phyloP scores from a whole-genome alignment of 805 yeast species.

The Zygosaccharomyces bailii region DNA sequence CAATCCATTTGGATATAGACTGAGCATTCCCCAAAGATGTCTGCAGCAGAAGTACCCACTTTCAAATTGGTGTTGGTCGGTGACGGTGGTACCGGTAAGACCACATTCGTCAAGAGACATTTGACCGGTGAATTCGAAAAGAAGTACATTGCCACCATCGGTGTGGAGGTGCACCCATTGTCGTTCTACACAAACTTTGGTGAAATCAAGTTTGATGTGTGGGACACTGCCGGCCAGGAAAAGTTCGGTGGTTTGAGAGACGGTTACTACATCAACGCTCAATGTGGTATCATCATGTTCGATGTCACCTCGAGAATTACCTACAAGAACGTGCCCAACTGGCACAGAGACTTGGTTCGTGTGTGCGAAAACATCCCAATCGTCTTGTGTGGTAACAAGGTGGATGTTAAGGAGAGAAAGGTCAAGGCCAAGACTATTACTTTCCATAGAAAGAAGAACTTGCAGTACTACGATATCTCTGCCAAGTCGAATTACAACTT shows the following conservation, averaged over 20 bases:
- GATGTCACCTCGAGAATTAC: slow-evolving; percentile 99
- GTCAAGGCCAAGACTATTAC: slow-evolving; percentile 99
- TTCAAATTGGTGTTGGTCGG: slow-evolving; percentile 98
- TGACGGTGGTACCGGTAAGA: slow-evolving; percentile 99
- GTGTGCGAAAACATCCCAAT: slow-evolving; percentile 99
- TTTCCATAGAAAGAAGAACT: slow-evolving; percentile 99
- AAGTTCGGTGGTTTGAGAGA: slow-evolving; percentile 99
- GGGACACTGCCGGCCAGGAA: slow-evolving; percentile 99
- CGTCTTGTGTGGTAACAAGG: slow-evolving; percentile 98
- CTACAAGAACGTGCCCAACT: slow-evolving; percentile 99
- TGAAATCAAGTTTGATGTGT: slow-evolving; percentile 97
- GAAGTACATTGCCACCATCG: slow-evolving; percentile 97
- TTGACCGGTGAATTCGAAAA: slow-evolving; percentile 99
- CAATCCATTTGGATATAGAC: neutral
- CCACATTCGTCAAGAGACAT: slow-evolving; percentile 99
- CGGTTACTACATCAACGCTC: slow-evolving; percentile 99
- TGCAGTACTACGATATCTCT: slow-evolving; percentile 98
- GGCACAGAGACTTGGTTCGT: slow-evolving; percentile 99
- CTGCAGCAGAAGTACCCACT: slow-evolving; percentile 87
- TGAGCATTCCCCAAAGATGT: slow-evolving; percentile 40
- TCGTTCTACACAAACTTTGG: slow-evolving; percentile 98
- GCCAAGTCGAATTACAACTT: slow-evolving; percentile 99
- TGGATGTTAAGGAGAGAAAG: slow-evolving; percentile 99
- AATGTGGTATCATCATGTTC: slow-evolving; percentile 99
- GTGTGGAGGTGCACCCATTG: slow-evolving; percentile 99